phyloP scores from a whole-genome alignment of 2,329 filamentous ascomycete genomes.

The Plenodomus tracheiphilus region DNA sequence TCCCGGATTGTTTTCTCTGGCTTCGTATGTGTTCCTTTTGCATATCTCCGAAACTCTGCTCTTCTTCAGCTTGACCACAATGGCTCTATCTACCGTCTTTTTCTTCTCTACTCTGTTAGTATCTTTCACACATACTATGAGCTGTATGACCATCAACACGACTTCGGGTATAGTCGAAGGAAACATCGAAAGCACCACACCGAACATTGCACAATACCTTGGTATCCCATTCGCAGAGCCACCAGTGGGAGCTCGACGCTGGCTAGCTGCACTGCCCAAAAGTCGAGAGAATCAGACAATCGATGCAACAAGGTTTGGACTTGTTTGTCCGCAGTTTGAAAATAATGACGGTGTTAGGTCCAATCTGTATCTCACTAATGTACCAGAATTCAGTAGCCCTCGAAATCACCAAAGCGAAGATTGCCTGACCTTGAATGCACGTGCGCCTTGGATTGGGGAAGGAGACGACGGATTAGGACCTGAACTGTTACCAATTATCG shows the following conservation, averaged over 20 bases:
- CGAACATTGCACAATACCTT: slow-evolving; percentile 45
- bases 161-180: slow-evolving; percentile 38
- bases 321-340: slow-evolving; percentile 33
- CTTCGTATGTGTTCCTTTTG: not conserved
- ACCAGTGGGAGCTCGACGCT: slow-evolving; percentile 36
- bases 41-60: too few relatives aligned
- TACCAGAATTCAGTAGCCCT: slow-evolving; percentile 26
- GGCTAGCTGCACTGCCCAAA: slow-evolving; percentile 36
- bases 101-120: slow-evolving; percentile 9
- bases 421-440: slow-evolving; percentile 53
- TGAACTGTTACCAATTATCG: slow-evolving; percentile 48
- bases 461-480: slow-evolving; percentile 5
- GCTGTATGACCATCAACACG: slow-evolving; percentile 25
- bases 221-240: slow-evolving; percentile 45
- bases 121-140: slow-evolving; percentile 13
- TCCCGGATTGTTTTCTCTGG: not conserved
- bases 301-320: slow-evolving; percentile 32
- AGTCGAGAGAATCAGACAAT: slow-evolving; percentile 18
- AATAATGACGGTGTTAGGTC: slow-evolving; percentile 7
- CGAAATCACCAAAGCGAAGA: slow-evolving; percentile 45
- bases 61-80: too few relatives aligned
- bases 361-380: slow-evolving; percentile 28
- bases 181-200: slow-evolving; percentile 37
- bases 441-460: slow-evolving; percentile 42
- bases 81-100: slow-evolving; percentile 1